Conservation (phyloP, 2,329 filamentous ascomycete species). For the Akanthomyces muscarius region DNA sequence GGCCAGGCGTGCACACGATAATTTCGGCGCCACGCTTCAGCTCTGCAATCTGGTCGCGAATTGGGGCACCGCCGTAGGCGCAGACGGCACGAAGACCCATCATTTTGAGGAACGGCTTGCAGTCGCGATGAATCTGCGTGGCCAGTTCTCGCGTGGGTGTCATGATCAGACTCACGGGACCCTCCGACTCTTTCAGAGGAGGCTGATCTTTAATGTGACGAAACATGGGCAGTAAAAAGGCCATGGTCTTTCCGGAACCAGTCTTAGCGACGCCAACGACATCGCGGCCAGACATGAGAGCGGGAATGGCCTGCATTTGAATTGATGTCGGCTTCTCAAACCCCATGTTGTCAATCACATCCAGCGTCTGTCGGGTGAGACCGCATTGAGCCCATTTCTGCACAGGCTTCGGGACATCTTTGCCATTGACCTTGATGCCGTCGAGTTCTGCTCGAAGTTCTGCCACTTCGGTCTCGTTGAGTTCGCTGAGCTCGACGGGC, state of each 20-base stretch:
- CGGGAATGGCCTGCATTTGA: conserved; percentile 89
- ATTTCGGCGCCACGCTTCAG: conserved; percentile 94
- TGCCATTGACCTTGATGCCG: conserved; percentile 88
- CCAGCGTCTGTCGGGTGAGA: conserved; percentile 77
- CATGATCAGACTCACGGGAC: conserved; percentile 83
- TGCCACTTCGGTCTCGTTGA: conserved; percentile 80
- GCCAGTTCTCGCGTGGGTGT: conserved; percentile 92
- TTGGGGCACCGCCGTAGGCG: conserved; percentile 90
- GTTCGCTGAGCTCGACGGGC: conserved; percentile 73
- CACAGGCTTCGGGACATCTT: conserved; percentile 87
- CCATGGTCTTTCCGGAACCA: conserved; percentile 94
- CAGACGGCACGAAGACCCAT: conserved; percentile 83
- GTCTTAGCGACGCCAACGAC: conserved; percentile 97
- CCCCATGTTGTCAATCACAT: conserved; percentile 75
- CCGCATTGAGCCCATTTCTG: conserved; percentile 97
- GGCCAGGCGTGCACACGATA: conserved; percentile 89
- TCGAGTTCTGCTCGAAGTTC: conserved; percentile 84
- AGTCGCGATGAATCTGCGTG: conserved; percentile 89
- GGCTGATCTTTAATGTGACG: conserved; percentile 94
- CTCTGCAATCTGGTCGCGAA: conserved; percentile 96
- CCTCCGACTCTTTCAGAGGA: conserved; percentile 76
- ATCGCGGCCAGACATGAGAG: conserved; percentile 93
- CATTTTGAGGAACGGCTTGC: conserved; percentile 88
- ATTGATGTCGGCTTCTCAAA: conserved; percentile 91
- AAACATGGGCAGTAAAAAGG: conserved; percentile 95